Evolutionary conservation across 441 rosid genomes (phyloP).

Genomic region (Rhodomyrtus psidioides): DNA sequence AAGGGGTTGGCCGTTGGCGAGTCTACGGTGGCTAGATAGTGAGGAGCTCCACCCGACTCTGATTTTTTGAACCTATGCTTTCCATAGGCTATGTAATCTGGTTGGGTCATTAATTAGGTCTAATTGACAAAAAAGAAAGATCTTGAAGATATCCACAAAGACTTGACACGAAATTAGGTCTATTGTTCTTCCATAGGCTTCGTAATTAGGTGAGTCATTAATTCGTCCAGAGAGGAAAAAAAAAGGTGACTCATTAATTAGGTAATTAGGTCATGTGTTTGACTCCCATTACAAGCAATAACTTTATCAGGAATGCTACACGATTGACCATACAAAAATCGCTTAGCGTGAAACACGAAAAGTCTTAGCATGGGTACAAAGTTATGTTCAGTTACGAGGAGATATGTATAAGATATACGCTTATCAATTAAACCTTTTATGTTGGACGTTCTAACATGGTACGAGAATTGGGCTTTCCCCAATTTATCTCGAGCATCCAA

Average conservation of each 20-base stretch:
- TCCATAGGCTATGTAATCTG: not conserved
- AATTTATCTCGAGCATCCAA: not conserved
- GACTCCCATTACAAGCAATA: not conserved
- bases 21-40: not conserved
- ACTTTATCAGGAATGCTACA: too few relatives aligned
- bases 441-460: not conserved
- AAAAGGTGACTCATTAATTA: not conserved
- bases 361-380: not conserved
- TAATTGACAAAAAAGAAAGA: too few relatives aligned
- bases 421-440: not conserved
- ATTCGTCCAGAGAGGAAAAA: too few relatives aligned
- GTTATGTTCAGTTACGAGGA: not conserved
- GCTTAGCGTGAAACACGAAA: not conserved
- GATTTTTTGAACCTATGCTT: not conserved
- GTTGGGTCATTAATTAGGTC: too few relatives aligned
- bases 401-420: not conserved
- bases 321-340: too few relatives aligned
- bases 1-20: not conserved
- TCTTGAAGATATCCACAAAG: not conserved
- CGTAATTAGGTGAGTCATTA: not conserved
- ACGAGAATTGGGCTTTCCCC: fast-evolving
- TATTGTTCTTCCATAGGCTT: not conserved
- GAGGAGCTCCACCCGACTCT: not conserved
- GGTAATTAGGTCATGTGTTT: not conserved
- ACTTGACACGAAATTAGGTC: not conserved